Conservation (phyloP, 106 monocot species). For the Hemerocallis citrina region DNA sequence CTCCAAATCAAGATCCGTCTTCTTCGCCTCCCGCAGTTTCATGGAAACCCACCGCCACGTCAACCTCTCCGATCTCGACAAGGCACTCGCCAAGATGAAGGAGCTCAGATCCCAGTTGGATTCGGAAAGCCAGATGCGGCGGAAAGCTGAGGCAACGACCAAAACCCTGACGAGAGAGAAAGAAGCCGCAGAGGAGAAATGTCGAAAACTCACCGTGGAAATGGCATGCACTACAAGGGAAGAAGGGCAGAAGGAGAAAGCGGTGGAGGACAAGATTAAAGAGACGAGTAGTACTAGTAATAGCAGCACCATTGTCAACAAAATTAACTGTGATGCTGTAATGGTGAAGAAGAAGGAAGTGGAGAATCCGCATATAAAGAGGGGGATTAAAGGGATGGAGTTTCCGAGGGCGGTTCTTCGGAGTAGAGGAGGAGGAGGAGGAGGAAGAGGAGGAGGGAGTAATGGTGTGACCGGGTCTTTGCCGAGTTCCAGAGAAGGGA, state of each 20-base stretch:
- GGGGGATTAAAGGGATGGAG: constrained; percentile 86
- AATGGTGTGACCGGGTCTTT: constrained; percentile 7
- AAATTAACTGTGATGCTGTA: too few relatives aligned
- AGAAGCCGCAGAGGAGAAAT: constrained; percentile 16
- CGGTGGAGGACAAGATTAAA: constrained; percentile 35
- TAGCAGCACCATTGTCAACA: too few relatives aligned
- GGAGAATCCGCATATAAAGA: constrained; percentile 91
- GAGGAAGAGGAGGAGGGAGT: too few relatives aligned
- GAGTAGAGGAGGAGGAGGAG: too few relatives aligned
- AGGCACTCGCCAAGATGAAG: constrained; percentile 17
- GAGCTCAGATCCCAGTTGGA: constrained; percentile 39
- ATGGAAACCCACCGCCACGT: background rate
- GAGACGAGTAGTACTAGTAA: too few relatives aligned
- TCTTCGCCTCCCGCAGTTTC: too few relatives aligned
- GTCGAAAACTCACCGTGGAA: constrained; percentile 18
- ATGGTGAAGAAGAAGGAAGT: too few relatives aligned
- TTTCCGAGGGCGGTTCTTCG: constrained; percentile 40
- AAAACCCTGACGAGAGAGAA: constrained; percentile 24
- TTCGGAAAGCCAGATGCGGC: constrained; percentile 36
- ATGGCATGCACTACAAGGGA: constrained; percentile 17
- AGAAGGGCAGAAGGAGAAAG: constrained; percentile 22
- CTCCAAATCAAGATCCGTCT: too few relatives aligned
- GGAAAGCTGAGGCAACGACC: constrained; percentile 30
- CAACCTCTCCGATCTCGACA: constrained; percentile 8
- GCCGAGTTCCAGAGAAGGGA: constrained; percentile 16